A percentile compares a stretch with the other conserved stretches of the same genome.
These are phyloP conservation scores for Gnaphalium uliginosum DNA, from an alignment of 129 eudicot species.

Conservation along the genomic window DNA sequence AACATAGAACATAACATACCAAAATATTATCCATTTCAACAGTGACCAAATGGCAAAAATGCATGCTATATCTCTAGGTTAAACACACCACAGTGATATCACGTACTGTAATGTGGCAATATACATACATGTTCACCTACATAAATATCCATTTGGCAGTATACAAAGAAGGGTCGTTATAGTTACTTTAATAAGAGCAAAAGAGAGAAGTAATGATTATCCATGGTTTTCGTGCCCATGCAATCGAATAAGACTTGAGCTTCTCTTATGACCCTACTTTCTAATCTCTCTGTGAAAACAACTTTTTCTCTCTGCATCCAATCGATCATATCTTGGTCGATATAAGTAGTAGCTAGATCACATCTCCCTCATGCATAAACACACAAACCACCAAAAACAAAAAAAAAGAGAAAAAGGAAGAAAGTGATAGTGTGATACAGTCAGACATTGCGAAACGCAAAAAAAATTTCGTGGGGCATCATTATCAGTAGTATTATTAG, in stretches of 20 bases:
- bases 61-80: background rate
- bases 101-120: background rate
- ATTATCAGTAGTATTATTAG: background rate
- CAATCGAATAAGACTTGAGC: conserved; percentile 35
- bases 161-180: conserved; percentile 29
- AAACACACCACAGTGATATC: background rate
- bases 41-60: background rate
- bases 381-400: background rate
- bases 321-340: conserved; percentile 25
- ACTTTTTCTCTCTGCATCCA: background rate
- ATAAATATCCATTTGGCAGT: conserved; percentile 20
- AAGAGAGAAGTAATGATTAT: conserved; percentile 26
- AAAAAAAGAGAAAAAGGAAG: background rate
- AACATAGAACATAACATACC: conserved; percentile 18
- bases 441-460: background rate
- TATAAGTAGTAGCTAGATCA: background rate
- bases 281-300: conserved; percentile 27
- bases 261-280: conserved; percentile 29
- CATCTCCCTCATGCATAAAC: background rate
- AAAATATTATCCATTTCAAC: background rate
- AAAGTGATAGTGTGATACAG: background rate
- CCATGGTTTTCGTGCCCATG: conserved; percentile 34
- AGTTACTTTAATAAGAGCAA: conserved; percentile 8
- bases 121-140: background rate
- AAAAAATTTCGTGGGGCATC: background rate